phyloP scores from a whole-genome alignment of 139 green algal genomes.

The Spirogloea muscicola region DNA sequence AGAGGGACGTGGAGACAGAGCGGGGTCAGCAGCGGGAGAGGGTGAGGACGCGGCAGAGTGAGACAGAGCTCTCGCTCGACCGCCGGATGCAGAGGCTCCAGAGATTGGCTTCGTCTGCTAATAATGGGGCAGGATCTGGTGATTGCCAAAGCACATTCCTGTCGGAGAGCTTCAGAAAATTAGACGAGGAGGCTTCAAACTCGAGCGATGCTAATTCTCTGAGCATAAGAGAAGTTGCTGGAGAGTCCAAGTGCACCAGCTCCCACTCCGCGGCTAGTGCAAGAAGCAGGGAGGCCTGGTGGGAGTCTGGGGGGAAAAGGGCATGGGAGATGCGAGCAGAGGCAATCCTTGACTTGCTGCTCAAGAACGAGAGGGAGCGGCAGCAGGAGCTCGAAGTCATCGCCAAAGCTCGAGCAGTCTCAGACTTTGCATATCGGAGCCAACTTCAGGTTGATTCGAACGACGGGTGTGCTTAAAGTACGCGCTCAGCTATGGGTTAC shows the following conservation, averaged over 20 bases:
- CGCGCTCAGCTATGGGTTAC: too few species aligned
- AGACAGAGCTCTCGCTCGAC: not conserved
- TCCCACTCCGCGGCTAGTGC: not conserved
- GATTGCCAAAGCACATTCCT: too few species aligned
- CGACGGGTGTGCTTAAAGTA: too few species aligned
- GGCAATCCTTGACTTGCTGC: not conserved
- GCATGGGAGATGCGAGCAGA: not conserved
- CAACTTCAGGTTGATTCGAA: conserved; percentile 7
- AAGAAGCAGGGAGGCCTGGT: conserved; percentile 1
- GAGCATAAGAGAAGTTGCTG: not conserved
- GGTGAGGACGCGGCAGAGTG: not conserved
- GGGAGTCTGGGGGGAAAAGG: not conserved
- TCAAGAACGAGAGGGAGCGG: conserved; percentile 1
- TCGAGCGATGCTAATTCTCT: not conserved
- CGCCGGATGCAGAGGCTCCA: too few species aligned
- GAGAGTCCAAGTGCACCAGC: not conserved
- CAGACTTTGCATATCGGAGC: conserved; percentile 4
- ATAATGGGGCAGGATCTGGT: too few species aligned
- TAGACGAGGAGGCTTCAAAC: too few species aligned
- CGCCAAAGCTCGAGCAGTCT: not conserved
- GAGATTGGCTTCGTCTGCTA: too few species aligned
- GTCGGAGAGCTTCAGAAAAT: conserved; percentile 1
- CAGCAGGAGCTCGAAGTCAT: conserved; percentile 9
- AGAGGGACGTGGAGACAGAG: not conserved
- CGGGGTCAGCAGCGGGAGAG: not conserved